Conservation (phyloP, 805 yeast species). For the Saccharomycopsis guyanensis region DNA sequence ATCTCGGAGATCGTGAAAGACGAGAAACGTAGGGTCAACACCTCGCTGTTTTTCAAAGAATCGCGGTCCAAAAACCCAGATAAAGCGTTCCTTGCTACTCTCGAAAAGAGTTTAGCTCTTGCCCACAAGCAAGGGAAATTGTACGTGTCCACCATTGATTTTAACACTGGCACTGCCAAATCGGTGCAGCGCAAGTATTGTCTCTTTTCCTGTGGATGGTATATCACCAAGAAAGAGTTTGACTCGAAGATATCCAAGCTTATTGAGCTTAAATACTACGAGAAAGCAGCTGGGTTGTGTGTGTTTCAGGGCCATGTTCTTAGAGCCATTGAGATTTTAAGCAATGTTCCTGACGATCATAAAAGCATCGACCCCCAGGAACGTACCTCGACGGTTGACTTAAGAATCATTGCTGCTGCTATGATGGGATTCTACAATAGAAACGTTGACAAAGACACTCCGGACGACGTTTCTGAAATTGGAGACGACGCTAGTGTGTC, state of each 20-base stretch:
- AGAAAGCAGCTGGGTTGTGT: constrained; percentile 97
- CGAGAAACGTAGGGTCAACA: constrained; percentile 26
- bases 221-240: constrained; percentile 64
- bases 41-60: constrained; percentile 22
- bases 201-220: constrained; percentile 86
- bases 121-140: constrained; percentile 4
- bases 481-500: background rate
- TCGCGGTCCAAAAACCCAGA: constrained; percentile 31
- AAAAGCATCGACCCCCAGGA: constrained; percentile 3
- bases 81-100: constrained; percentile 21
- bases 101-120: constrained; percentile 10
- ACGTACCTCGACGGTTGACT: constrained; percentile 1
- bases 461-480: constrained; percentile 25
- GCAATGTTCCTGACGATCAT: constrained; percentile 28
- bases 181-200: constrained; percentile 70
- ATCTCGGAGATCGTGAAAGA: constrained; percentile 35
- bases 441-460: constrained; percentile 29
- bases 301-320: constrained; percentile 86
- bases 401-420: constrained; percentile 72
- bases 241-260: constrained; percentile 58
- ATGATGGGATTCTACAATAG: constrained; percentile 78
- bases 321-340: constrained; percentile 71
- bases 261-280: constrained; percentile 51
- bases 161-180: constrained; percentile 33
- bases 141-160: constrained; percentile 15